Conservation (phyloP, 2,329 filamentous ascomycete species). For the Thelonectria olida region DNA sequence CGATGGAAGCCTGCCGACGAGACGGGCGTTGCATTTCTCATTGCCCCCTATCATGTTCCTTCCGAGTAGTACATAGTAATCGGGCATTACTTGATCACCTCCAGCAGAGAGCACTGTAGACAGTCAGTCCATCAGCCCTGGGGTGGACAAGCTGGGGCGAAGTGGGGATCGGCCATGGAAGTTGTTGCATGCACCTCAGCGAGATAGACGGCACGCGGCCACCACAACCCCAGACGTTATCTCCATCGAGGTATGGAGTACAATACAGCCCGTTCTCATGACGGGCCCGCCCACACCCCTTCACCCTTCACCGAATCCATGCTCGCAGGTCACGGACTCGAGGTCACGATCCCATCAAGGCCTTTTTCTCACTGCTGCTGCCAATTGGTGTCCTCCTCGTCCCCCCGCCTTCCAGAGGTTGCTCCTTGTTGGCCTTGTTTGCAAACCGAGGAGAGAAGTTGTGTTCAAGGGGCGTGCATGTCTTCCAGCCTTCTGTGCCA, state of each 20-base stretch:
- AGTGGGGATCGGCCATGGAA: too few relatives aligned
- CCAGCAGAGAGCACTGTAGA: too few relatives aligned
- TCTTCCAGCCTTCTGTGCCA: too few relatives aligned
- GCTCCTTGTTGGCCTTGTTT: not conserved
- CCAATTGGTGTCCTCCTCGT: not conserved
- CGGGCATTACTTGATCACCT: too few relatives aligned
- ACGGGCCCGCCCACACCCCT: constrained; percentile 20
- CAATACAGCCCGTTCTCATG: constrained; percentile 10
- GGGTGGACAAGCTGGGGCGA: constrained; percentile 8
- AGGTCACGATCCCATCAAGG: constrained; percentile 35
- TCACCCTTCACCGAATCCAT: constrained; percentile 35
- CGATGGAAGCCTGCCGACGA: not conserved
- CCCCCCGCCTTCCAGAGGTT: not conserved
- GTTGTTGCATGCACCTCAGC: constrained; percentile 15
- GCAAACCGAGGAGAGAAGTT: too few relatives aligned
- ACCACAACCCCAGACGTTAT: constrained; percentile 33
- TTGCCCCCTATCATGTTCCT: too few relatives aligned
- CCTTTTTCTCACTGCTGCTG: constrained; percentile 1
- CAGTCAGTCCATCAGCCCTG: too few relatives aligned
- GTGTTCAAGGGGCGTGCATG: too few relatives aligned
- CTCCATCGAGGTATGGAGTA: constrained; percentile 35
- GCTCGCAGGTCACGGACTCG: constrained; percentile 37
- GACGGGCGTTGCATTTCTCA: too few relatives aligned
- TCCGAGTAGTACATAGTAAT: too few relatives aligned
- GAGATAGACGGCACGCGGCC: constrained; percentile 30